Base-by-base conservation (phyloP, 805 yeast genomes). In the Saccharomyces kudriavzevii region DNA sequence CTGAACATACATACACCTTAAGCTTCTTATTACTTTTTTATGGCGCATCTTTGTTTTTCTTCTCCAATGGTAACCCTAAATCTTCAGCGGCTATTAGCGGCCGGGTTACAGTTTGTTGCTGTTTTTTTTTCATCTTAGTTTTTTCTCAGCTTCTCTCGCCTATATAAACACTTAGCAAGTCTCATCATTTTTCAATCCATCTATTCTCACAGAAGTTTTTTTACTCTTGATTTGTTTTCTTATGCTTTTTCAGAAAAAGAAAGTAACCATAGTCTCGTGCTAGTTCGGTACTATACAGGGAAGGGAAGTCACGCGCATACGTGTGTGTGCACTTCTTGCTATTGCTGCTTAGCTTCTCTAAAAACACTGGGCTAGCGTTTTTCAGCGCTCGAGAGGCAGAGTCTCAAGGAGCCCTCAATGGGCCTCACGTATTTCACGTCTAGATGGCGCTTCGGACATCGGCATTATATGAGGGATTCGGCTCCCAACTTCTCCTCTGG, bases 331-430 rank as follows among this genome's bases (percentile, higher is more conserved):
- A 49, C 58, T 58, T 54, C 64, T 64, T 62, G 70, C 69, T 65
- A 67, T 58, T 68, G 64, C 55, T 57, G 70, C 68, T 67, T 67
- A 56, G 58, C 68, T 64, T 60, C 56, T 52, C 60, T 56, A 40
- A 48, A 35, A 35, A 35, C 43, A 35, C 43, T 35, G 43, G 43
- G 43, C 65, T 65, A 73, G 78, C 86, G 78, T 80, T 67, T 35
- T 20, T 83, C 87, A 87, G 80, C 87, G 86, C 89, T 76, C 78
- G 85, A 61, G 85, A 78, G 83, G 84, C 83, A 78, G 67, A 70
- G 71, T 64, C 65, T 64, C 66, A 65, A 65, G 70, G 70, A 64
- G 60, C 58, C 54, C 45, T 49, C 51, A 49, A 49, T 40, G 47
- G 54, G 31, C 52, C 49, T 49, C 49, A 47, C 53, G 45, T 51